Conservation (phyloP, 805 yeast genomes). For the Myxozyma lipomycoides region DNA sequence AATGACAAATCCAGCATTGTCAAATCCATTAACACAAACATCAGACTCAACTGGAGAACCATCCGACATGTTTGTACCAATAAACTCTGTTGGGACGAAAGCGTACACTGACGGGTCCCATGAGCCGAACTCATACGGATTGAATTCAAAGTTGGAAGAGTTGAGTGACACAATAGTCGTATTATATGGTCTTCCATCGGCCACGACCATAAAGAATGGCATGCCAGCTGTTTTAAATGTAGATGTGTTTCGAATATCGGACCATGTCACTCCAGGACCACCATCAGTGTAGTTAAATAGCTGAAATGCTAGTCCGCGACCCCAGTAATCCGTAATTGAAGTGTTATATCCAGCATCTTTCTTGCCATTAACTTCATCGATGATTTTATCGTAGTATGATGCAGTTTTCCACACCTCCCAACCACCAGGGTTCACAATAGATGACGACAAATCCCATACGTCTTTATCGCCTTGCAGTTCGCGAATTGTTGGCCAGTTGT, state of each 20-base stretch:
- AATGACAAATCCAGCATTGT: constrained; percentile 74
- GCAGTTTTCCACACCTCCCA: constrained; percentile 47
- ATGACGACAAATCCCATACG: constrained; percentile 61
- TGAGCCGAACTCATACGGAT: constrained; percentile 73
- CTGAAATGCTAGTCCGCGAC: constrained; percentile 67
- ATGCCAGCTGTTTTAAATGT: constrained; percentile 57
- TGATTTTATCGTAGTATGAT: constrained; percentile 41
- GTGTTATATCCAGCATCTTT: constrained; percentile 61
- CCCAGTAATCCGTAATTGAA: constrained; percentile 78
- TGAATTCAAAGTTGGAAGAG: constrained; percentile 54
- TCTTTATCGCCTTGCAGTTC: constrained; percentile 45
- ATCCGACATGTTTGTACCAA: constrained; percentile 61
- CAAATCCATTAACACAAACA: constrained; percentile 64
- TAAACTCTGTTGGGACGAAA: constrained; percentile 62
- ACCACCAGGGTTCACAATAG: constrained; percentile 59
- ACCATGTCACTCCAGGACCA: constrained; percentile 60
- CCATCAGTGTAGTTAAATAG: constrained; percentile 59
- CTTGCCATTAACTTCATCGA: constrained; percentile 49
- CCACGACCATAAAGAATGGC: constrained; percentile 69
- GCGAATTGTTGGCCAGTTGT: constrained; percentile 66
- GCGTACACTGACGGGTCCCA: constrained; percentile 75
- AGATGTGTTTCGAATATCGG: constrained; percentile 55
- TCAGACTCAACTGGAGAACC: constrained; percentile 51
- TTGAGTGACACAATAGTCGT: constrained; percentile 53
- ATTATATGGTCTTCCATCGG: constrained; percentile 45